Evolutionary conservation across 75 land plant genomes (phyloP), one percentile per base, ranked within the genome.

Genomic region (Azolla pinnata): DNA sequence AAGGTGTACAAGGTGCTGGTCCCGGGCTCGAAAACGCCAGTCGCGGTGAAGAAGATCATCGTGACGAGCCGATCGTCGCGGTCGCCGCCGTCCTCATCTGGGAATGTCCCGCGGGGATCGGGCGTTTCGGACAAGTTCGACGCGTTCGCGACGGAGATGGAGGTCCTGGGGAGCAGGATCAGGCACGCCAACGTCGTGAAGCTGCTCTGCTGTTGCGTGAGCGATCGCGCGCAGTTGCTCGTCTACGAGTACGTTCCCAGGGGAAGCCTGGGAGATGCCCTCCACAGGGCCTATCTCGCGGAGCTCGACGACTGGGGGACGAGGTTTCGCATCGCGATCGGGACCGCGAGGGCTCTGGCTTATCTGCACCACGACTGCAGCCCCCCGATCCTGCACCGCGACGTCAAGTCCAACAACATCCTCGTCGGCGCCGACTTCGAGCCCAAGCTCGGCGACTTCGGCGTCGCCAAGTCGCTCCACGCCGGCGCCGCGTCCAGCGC

Each of bases 181-280:
- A 59, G 68, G 51, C 85, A 82, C 33, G 18, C 40, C 48, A 82
- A 82, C 51, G 71, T 78, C 1, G 69, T 82, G 23, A 82, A 82
- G 66, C 67, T 82, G 40, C 64, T 78, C 26, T 73, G 80, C 62
- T 72, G 78, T 75, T 73, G 80, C 33, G 56, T 72, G 4, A 70
- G 77, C 51, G 71, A 68, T 67, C 75, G 80, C 17, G 69, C 75
- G 33, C 60, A 56, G 29, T 63, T 83, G 35, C 70, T 83, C 33
- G 83, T 83, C 17, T 83, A 83, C 33, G 78, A 83, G 69, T 80
- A 67, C 69, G 33, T 77, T 59, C 57, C 65, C 27, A 83, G 80
- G 55, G 87, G 87, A 5, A 80, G 80, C 68, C 58, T 83, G 44
- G 80, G 80, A 80, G 82, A 77, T 38, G 52, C 61, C 48, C 57